These are phyloP conservation scores for Cercophora newfieldiana DNA, from an alignment of 495 filamentous ascomycete genomes.

Conservation along the genomic window DNA sequence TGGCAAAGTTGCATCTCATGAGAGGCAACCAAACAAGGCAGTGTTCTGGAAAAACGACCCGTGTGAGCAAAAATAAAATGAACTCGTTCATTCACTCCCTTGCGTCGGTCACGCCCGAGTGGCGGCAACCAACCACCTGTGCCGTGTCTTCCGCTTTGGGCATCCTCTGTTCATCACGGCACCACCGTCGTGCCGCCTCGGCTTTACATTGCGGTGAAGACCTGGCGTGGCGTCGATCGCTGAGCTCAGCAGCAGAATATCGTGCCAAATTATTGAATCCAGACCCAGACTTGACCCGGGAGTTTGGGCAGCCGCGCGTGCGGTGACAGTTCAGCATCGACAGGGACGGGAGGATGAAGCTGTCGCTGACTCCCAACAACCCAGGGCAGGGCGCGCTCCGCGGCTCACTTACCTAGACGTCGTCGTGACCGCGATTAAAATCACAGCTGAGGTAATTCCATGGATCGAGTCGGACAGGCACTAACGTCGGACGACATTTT, in stretches of 20 bases:
- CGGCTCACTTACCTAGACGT: not conserved
- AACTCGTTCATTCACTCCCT: not conserved
- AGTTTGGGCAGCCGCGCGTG: no score
- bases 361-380: no score
- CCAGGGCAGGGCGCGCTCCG: no score
- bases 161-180: not conserved
- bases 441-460: no score
- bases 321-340: no score
- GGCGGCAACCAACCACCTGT: not conserved
- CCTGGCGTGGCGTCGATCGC: not conserved
- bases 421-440: not conserved
- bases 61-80: not conserved
- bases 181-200: not conserved
- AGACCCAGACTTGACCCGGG: no score
- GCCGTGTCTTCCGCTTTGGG: not conserved
- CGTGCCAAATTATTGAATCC: no score
- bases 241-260: not conserved
- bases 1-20: not conserved
- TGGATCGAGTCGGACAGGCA: no score
- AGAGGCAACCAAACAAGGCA: not conserved
- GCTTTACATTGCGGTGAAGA: not conserved
- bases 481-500: no score
- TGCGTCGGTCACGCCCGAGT: not conserved
- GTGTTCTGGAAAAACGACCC: slow-evolving; percentile 2
- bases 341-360: no score